Base-by-base conservation (phyloP, 352 stramenopile genomes). In the Phytophthora gonapodyides region DNA sequence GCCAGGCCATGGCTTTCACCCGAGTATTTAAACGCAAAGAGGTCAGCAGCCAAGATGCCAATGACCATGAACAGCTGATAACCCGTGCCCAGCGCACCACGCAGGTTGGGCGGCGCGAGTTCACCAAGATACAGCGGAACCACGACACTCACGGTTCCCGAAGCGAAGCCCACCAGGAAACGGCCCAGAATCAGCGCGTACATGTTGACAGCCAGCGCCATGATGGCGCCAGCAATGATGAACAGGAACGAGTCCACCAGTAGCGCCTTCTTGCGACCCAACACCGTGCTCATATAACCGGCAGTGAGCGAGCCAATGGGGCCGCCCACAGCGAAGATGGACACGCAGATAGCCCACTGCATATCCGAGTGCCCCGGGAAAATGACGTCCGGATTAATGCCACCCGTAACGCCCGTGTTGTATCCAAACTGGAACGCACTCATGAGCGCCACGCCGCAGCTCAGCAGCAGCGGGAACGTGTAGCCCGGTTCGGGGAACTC, bases 11-110 rank as follows among this genome's bases (percentile, higher is more conserved):
- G 50, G 49, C 82, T 91, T 49, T 76, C 61, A 31, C 67, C 80
- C 37, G 75, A 83, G 57, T 82, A 91, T 15, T 66, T 69, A 45
- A 89, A 91, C 12, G 82, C 82, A 8, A 91, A 44, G 12, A 80
- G 64, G 38, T 77, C 71, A n/a, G 71, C 64, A 5, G 65, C 68
- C 45, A 91, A 63, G 43, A 91, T 88, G 41, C 82, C 82, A 11
- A 78, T 85, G 12, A 91, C 82, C 65, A 91, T 80, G 45, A 77
- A 84, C 30, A 91, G 73, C 49, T 91, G 82, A 59, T 91, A 91
- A 13, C 77, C 80, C n/a, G 82, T 91, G 31, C 82, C 82, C 38
- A 91, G 66, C 15, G 82, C 79, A 31, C 82, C 82, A 59, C 82
- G 79, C n/a, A 91, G 64, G 47, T 91, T 91, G 43, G 82, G 82